phyloP scores from a whole-genome alignment of 345 rosid genomes.

The Excoecaria agallocha region DNA sequence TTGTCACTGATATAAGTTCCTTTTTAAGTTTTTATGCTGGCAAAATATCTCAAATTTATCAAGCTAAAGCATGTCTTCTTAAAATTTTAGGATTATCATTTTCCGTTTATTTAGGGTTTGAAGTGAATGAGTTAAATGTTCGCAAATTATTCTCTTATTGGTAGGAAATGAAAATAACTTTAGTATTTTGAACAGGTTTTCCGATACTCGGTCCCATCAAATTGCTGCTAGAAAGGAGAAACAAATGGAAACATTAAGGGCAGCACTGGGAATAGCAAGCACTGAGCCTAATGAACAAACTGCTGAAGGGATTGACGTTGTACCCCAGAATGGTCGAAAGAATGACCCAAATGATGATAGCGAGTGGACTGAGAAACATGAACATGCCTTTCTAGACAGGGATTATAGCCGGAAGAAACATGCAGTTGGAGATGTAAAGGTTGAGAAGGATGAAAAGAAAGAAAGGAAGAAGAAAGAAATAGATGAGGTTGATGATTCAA shows the following conservation, averaged over 20 bases:
- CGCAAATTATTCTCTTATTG: not conserved
- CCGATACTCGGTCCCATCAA: conserved; percentile 84
- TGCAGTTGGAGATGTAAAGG: conserved; percentile 34
- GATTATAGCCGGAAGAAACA: conserved; percentile 45
- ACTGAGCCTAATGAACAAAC: conserved; percentile 26
- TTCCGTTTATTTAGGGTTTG: not conserved
- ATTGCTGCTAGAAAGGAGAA: conserved; percentile 92
- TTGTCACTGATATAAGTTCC: not conserved
- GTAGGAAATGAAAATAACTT: not conserved
- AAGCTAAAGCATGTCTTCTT: not conserved
- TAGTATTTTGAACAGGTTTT: conserved; percentile 41
- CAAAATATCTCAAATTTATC: not conserved
- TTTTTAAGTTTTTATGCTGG: not conserved
- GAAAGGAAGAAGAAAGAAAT: conserved; percentile 36
- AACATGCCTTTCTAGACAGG: conserved; percentile 74
- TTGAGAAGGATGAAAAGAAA: conserved; percentile 42
- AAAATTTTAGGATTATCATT: not conserved
- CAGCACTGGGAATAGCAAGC: conserved; percentile 65
- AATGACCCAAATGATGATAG: conserved; percentile 35
- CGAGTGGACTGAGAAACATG: conserved; percentile 44
- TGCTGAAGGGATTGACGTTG: conserved; percentile 40
- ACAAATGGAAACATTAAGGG: conserved; percentile 83
- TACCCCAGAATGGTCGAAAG: conserved; percentile 22
- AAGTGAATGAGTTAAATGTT: not conserved
- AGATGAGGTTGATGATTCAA: conserved; percentile 26